Evolutionary conservation across 257 asterid species (phyloP).

Genomic region (Salvia miltiorrhiza): DNA sequence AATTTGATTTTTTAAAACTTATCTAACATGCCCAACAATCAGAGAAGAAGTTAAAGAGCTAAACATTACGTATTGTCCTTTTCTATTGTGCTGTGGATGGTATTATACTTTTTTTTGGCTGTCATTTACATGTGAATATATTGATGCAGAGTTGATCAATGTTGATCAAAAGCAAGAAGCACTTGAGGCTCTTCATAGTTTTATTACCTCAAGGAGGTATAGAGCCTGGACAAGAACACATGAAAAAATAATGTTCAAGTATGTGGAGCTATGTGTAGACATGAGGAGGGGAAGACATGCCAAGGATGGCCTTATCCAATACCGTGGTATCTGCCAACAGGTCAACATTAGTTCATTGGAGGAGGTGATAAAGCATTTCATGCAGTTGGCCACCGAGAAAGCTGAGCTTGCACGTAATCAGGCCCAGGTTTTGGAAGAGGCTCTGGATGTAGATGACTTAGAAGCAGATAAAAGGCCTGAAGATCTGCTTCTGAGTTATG

Average conservation of each 20-base stretch:
- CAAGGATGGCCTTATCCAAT: constrained; percentile 91
- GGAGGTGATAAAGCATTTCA: constrained; percentile 93
- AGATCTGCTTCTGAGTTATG: constrained; percentile 93
- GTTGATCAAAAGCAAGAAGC: constrained; percentile 96
- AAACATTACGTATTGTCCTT: too few relatives aligned
- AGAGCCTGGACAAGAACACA: constrained; percentile 94
- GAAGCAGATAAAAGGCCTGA: constrained; percentile 96
- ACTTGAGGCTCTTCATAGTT: constrained; percentile 77
- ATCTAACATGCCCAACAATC: not conserved
- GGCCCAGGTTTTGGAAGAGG: constrained; percentile 87
- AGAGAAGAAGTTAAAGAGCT: not conserved
- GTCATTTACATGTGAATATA: constrained; percentile 1
- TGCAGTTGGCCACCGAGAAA: constrained; percentile 90
- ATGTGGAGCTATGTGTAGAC: constrained; percentile 91
- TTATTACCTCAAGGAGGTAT: constrained; percentile 83
- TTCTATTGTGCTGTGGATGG: not conserved
- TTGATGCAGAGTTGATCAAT: constrained; percentile 74
- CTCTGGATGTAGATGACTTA: constrained; percentile 82
- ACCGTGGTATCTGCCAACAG: constrained; percentile 93
- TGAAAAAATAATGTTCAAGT: constrained; percentile 84
- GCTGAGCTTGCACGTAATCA: constrained; percentile 83
- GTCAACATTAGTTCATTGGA: constrained; percentile 81
- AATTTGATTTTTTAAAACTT: too few relatives aligned
- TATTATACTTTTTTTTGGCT: not conserved
- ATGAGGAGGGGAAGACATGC: constrained; percentile 97